Conservation (phyloP, 305 asterid species). For the Fraxinus angustifolia region DNA sequence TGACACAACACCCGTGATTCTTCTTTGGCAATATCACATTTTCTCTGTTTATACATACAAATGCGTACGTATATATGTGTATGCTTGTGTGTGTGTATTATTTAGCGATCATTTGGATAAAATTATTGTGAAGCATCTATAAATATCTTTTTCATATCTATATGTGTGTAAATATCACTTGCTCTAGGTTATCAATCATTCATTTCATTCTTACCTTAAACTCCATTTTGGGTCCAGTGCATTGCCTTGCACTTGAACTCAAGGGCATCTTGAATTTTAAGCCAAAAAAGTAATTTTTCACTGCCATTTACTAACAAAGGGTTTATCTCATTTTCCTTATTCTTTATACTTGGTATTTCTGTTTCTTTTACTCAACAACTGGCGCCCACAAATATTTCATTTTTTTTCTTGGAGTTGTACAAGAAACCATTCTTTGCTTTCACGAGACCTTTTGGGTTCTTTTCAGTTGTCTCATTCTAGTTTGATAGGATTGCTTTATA, state of each 20-base stretch:
- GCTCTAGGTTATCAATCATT: constrained; percentile 19
- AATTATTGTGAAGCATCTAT: background rate
- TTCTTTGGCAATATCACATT: constrained; percentile 21
- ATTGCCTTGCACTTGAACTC: constrained; percentile 2
- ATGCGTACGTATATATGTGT: background rate
- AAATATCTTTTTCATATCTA: background rate
- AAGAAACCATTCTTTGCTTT: constrained; percentile 46
- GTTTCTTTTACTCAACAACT: background rate
- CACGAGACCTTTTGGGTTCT: constrained; percentile 30
- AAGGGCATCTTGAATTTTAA: background rate
- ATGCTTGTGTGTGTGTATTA: background rate
- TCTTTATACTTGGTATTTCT: background rate
- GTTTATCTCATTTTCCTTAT: constrained; percentile 7
- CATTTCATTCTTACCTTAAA: constrained; percentile 46
- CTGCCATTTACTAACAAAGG: background rate
- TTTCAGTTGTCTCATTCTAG: constrained; percentile 21
- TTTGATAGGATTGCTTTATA: constrained; percentile 18
- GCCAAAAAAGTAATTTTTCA: background rate
- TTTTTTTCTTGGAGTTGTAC: constrained; percentile 11
- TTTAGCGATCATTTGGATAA: background rate
- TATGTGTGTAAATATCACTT: constrained; percentile 13
- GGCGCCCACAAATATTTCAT: background rate
- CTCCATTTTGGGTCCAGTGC: constrained; percentile 28
- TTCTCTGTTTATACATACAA: background rate
- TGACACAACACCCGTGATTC: constrained; percentile 39